Base-by-base conservation (phyloP, 2,329 filamentous ascomycete species). In the Aspergillus sp. region DNA sequence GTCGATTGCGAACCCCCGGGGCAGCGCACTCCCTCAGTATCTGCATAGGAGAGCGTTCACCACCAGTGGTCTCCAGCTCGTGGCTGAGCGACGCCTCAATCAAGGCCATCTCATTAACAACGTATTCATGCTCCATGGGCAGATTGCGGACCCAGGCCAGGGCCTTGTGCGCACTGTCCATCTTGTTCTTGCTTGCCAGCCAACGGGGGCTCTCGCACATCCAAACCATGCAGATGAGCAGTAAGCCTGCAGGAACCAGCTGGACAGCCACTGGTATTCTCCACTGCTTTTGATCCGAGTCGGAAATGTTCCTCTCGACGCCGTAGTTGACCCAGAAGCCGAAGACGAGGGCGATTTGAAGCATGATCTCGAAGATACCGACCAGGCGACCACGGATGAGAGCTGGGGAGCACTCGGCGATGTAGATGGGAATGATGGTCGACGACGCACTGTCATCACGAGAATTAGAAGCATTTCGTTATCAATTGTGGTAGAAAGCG, bases 131-230 rank as follows among this genome's bases (percentile, higher is more conserved):
- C 5, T 66, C 59, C 15, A 62, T 59, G 6, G 77, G 68, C 12
- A 80, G 72, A 6, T 74, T 65, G 35, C 80, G 73, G 19, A 76
- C 68, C 72, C 73, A 76, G 63, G 68, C 72, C 35, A 89, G 79
- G 47, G 85, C 81, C 23, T 76, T 67, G 47, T 85, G 76, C 1
- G 85, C 84, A 67, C 90, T 82, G 27, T 89, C 85, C 80, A 86
- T 89, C 1, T 85, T 82, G 65, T 87, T 87, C 68, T 87, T 82
- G 24, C 80, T 81, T 5, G 88, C 88, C 6, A 90, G 75, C 87
- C 87, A 90, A 54, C 88, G 82, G 1, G 88, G 88, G 53, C 79
- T 87, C 62, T 81, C 82, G 0, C 83, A 85, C 61, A 87, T 82
- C 73, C 85, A 87, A 69, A 84, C 80, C 27, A 86, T 77, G 0